A percentile compares a stretch with the other conserved stretches of the same genome.
These are phyloP conservation scores for Moesziomyces sp. DNA, from an alignment of 1,284 basidiomycete species.

Conservation along the genomic window DNA sequence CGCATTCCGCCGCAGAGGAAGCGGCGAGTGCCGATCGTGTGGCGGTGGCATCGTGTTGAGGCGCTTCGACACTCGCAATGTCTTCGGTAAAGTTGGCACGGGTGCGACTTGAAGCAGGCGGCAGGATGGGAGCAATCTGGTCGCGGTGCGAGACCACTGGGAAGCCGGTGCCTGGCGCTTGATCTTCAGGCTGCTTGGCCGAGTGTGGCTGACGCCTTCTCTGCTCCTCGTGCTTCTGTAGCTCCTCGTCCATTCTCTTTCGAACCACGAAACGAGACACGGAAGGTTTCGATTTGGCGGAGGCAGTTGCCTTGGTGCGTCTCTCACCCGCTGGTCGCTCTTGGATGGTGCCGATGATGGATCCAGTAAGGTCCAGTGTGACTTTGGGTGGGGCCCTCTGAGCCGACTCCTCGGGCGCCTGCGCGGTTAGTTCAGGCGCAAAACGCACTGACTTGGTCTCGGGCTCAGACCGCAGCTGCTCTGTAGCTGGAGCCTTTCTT, in stretches of 20 bases:
- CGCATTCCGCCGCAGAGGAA: not conserved
- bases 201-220: constrained; percentile 15
- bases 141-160: constrained; percentile 31
- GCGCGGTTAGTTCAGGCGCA: constrained; percentile 1
- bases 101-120: constrained; percentile 6
- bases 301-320: constrained; percentile 2
- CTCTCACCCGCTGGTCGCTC: constrained; percentile 29
- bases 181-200: constrained; percentile 11
- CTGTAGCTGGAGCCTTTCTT: not conserved
- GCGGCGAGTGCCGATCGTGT: constrained; percentile 14
- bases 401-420: not conserved
- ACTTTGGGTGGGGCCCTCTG: not conserved
- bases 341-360: constrained; percentile 39
- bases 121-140: constrained; percentile 34
- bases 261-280: constrained; percentile 39
- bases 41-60: constrained; percentile 20
- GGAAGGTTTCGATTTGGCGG: constrained; percentile 14
- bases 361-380: constrained; percentile 15
- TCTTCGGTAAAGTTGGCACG: constrained; percentile 29
- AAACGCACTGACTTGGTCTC: constrained; percentile 19
- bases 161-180: constrained; percentile 44
- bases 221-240: constrained; percentile 38
- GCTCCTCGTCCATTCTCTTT: constrained; percentile 45
- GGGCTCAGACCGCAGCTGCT: not conserved
- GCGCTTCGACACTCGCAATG: constrained; percentile 28